Conservation (phyloP, 192 early-diverging fungal genomes). For the Podila epicladia region DNA sequence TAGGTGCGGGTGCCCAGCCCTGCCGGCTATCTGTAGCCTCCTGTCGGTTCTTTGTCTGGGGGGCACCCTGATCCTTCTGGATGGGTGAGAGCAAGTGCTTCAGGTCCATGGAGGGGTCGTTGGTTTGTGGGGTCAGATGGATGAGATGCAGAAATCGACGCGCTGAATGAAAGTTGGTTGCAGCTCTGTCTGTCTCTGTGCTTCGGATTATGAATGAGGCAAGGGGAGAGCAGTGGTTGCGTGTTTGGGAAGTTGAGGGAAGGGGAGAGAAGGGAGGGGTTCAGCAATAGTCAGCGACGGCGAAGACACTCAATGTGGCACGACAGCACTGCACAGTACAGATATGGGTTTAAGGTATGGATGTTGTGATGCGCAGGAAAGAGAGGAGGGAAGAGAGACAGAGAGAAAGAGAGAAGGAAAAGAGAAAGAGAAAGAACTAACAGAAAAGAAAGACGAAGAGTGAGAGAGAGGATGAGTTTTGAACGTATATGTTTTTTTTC, state of each 20-base stretch:
- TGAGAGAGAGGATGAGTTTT: background rate
- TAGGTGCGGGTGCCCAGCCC: conserved; percentile 9
- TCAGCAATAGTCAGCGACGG: background rate
- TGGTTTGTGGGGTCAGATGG: background rate
- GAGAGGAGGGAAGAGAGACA: background rate
- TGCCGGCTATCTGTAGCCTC: conserved; percentile 23
- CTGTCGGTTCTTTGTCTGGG: conserved; percentile 7
- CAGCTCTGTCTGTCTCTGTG: background rate
- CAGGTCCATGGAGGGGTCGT: conserved; percentile 33
- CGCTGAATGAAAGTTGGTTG: background rate
- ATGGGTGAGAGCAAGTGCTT: conserved; percentile 41
- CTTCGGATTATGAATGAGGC: too few relatives aligned
- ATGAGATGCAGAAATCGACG: background rate
- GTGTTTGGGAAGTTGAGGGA: background rate
- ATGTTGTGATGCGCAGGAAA: background rate
- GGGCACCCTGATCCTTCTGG: conserved; percentile 39
- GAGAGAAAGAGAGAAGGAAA: background rate
- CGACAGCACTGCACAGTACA: too few relatives aligned
- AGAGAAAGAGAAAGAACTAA: background rate
- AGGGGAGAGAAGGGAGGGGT: conserved; percentile 3
- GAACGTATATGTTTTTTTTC: background rate
- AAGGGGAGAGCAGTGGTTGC: too few relatives aligned
- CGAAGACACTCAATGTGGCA: background rate
- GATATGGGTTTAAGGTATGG: too few relatives aligned
- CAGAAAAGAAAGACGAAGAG: too few relatives aligned